Evolutionary conservation across 306 rosid genomes (phyloP).

Genomic region (Alnus glutinosa): DNA sequence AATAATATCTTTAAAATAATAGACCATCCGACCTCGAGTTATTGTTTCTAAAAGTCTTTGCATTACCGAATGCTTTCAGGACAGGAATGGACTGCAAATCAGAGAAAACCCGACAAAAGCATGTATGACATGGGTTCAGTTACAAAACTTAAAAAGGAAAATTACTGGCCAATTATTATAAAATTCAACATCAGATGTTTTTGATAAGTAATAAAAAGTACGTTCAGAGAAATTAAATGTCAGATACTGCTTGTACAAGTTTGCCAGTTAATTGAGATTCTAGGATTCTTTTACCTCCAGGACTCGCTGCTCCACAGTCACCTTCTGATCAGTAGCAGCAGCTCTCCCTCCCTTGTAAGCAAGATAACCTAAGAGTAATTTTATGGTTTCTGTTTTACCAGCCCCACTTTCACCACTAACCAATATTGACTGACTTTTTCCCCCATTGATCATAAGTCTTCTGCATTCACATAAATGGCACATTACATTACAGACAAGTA

Average conservation of each 20-base stretch:
- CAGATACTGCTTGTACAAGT: conserved; percentile 3
- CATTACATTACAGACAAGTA: conserved; percentile 24
- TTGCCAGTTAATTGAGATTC: conserved; percentile 24
- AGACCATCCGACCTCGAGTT: conserved; percentile 75
- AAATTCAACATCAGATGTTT: not conserved
- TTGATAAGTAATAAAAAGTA: not conserved
- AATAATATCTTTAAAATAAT: conserved; percentile 7
- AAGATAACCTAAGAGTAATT: conserved; percentile 95
- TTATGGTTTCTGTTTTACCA: conserved; percentile 99
- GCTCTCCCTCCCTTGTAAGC: conserved; percentile 99
- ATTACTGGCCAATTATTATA: not conserved
- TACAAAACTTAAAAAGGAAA: not conserved
- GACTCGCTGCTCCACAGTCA: conserved; percentile 94
- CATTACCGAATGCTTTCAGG: conserved; percentile 99
- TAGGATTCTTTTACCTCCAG: conserved; percentile 68
- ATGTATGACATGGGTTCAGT: not conserved
- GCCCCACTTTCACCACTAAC: conserved; percentile 99
- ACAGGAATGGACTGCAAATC: conserved; percentile 95
- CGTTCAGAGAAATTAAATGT: not conserved
- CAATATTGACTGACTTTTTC: conserved; percentile 92
- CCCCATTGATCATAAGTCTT: conserved; percentile 84
- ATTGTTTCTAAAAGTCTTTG: conserved; percentile 96
- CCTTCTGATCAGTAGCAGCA: conserved; percentile 51
- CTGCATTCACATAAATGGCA: conserved; percentile 50
- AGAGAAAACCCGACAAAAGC: conserved; percentile 8